Percentiles rank a stretch among this genome's conserved stretches.
Conservation (phyloP, 768 basidiomycete species). For the Galerina sulciceps region DNA sequence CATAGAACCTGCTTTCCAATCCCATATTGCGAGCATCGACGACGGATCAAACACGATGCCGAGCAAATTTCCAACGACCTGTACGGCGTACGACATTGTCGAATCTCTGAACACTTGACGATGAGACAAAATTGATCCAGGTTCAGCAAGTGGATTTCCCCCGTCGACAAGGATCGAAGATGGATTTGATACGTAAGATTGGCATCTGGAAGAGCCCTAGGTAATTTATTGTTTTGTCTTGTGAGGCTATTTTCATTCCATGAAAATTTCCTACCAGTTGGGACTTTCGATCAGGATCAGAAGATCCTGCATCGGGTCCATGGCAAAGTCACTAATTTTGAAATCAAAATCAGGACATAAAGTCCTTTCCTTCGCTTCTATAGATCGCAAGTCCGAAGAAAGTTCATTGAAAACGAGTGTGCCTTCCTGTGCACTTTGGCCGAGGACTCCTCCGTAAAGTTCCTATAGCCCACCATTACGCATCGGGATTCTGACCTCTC, state of each 20-base stretch:
- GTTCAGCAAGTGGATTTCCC: constrained; percentile 46
- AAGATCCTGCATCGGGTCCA: constrained; percentile 73
- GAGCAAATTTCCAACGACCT: constrained; percentile 56
- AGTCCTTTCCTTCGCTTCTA: constrained; percentile 50
- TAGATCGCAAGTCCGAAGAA: constrained; percentile 52
- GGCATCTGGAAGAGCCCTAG: constrained; percentile 2
- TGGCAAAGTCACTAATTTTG: constrained; percentile 56
- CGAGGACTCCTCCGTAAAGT: constrained; percentile 61
- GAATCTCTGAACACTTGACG: constrained; percentile 22
- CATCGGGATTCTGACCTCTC: constrained; percentile 41
- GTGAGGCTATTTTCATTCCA: neutral
- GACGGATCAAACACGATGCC: constrained; percentile 49
- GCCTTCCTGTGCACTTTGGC: constrained; percentile 35
- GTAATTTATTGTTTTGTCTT: neutral
- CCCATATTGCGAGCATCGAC: constrained; percentile 55
- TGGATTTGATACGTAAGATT: constrained; percentile 39
- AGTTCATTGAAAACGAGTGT: constrained; percentile 49
- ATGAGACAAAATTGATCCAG: constrained; percentile 35
- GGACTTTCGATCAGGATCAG: constrained; percentile 50
- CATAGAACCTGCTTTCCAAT: constrained; percentile 63
- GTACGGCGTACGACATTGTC: constrained; percentile 48
- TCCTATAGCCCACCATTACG: constrained; percentile 53
- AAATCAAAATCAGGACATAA: constrained; percentile 36
- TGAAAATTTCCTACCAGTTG: constrained; percentile 2
- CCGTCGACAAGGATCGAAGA: constrained; percentile 48